Percentiles rank a stretch among this genome's conserved stretches.
Conservation (phyloP, 2,329 filamentous ascomycete species). For the Xylaria sp. region DNA sequence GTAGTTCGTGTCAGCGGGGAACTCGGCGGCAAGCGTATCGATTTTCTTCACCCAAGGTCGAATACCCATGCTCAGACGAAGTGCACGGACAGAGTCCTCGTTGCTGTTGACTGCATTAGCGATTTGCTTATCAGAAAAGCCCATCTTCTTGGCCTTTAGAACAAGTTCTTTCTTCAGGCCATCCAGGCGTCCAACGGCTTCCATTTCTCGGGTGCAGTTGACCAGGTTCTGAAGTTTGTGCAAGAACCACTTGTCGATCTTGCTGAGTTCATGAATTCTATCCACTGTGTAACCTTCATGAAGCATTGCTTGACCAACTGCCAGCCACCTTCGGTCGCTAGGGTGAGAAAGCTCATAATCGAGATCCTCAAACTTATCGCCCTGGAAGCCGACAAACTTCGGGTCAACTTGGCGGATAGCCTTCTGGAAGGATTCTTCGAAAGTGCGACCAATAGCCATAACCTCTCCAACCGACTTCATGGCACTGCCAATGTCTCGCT, state of each 20-base stretch:
- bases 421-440: constrained; percentile 99
- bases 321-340: constrained; percentile 95
- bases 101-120: constrained; percentile 83
- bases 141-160: constrained; percentile 93
- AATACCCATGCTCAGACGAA: constrained; percentile 86
- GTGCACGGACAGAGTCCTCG: constrained; percentile 89
- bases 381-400: constrained; percentile 90
- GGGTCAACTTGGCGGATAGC: constrained; percentile 97
- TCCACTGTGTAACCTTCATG: constrained; percentile 97
- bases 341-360: constrained; percentile 92
- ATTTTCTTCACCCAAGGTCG: constrained; percentile 98
- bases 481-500: constrained; percentile 94
- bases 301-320: constrained; percentile 96
- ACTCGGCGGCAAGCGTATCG: constrained; percentile 95
- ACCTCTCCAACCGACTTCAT: constrained; percentile 99
- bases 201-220: constrained; percentile 85
- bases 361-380: constrained; percentile 91
- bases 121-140: constrained; percentile 97
- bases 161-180: constrained; percentile 89
- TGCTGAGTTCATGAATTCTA: constrained; percentile 89
- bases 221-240: constrained; percentile 99
- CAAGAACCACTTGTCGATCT: constrained; percentile 99
- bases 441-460: constrained; percentile 98
- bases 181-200: constrained; percentile 83
- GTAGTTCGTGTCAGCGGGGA: constrained; percentile 94